Evolutionary conservation across 176 grass and related monocot genomes (phyloP).

Genomic region (Microstegium vimineum): DNA sequence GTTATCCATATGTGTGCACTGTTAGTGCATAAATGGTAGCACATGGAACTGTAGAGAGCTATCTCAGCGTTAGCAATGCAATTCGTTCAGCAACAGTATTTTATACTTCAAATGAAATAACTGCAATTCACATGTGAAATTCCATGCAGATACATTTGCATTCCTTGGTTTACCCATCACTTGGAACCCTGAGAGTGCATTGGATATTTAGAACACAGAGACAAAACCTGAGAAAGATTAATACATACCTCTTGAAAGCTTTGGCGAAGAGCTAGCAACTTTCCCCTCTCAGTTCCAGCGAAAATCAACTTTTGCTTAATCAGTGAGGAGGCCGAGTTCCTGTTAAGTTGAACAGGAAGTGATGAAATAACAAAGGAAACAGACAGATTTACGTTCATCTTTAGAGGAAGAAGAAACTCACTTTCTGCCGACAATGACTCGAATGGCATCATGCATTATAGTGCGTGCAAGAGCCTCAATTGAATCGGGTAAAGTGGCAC

Average conservation of each 20-base stretch:
- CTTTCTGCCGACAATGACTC: slow-evolving; percentile 91
- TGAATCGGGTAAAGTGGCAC: slow-evolving; percentile 85
- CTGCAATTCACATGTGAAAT: neutral
- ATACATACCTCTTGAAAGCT: slow-evolving; percentile 71
- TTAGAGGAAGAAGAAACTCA: slow-evolving; percentile 23
- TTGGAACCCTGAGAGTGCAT: neutral
- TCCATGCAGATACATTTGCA: neutral
- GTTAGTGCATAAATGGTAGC: neutral
- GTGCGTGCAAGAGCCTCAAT: slow-evolving; percentile 85
- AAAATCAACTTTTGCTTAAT: slow-evolving; percentile 94
- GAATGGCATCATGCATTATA: slow-evolving; percentile 94
- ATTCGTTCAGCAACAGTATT: neutral
- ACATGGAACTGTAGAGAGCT: neutral
- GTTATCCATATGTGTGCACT: neutral
- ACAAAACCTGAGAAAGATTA: neutral
- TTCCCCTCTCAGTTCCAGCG: slow-evolving; percentile 88
- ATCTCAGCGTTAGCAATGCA: neutral
- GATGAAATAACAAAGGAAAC: neutral
- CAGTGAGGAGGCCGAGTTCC: slow-evolving; percentile 85
- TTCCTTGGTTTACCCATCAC: neutral
- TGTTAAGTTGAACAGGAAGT: slow-evolving; percentile 27
- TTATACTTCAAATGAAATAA: neutral
- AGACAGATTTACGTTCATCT: neutral
- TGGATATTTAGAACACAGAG: neutral
- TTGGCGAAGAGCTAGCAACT: slow-evolving; percentile 85